Evolutionary conservation across 2,329 filamentous ascomycete genomes (phyloP).

Genomic region (Fusarium acutatum): DNA sequence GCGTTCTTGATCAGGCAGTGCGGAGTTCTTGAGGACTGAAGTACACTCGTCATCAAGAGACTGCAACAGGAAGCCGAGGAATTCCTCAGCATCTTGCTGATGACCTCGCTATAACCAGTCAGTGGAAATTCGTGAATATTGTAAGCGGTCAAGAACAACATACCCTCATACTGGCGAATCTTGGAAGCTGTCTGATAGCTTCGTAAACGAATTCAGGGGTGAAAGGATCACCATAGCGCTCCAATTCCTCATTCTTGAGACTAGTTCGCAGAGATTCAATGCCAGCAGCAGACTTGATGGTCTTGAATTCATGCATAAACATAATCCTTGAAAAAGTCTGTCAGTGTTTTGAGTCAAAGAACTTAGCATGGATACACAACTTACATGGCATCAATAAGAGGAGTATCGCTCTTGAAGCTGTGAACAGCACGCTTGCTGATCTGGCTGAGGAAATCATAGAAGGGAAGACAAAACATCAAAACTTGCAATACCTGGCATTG

Average conservation of each 20-base stretch:
- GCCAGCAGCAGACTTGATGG: conserved; percentile 81
- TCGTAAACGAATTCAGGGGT: conserved; percentile 96
- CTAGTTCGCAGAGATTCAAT: conserved; percentile 76
- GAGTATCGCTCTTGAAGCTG: conserved; percentile 95
- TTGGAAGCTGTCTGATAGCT: conserved; percentile 83
- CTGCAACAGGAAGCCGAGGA: conserved; percentile 90
- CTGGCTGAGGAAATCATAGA: conserved; percentile 92
- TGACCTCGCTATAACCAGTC: conserved; percentile 75
- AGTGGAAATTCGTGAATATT: not conserved
- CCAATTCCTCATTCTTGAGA: conserved; percentile 83
- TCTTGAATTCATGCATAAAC: conserved; percentile 92
- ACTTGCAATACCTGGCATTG: conserved; percentile 84
- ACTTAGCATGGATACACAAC: conserved; percentile 45
- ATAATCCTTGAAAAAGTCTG: conserved; percentile 71
- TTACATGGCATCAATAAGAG: conserved; percentile 91
- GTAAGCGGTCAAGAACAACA: conserved; percentile 44
- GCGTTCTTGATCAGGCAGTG: conserved; percentile 45
- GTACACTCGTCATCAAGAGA: conserved; percentile 93
- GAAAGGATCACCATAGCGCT: conserved; percentile 90
- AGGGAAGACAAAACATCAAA: conserved; percentile 90
- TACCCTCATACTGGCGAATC: conserved; percentile 92
- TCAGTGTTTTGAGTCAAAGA: not conserved
- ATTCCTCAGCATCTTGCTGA: conserved; percentile 98
- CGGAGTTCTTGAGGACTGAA: conserved; percentile 66
- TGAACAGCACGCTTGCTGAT: conserved; percentile 84